These are phyloP conservation scores for Chloromonas sp. DNA, from an alignment of 163 green algal species.

Conservation along the genomic window DNA sequence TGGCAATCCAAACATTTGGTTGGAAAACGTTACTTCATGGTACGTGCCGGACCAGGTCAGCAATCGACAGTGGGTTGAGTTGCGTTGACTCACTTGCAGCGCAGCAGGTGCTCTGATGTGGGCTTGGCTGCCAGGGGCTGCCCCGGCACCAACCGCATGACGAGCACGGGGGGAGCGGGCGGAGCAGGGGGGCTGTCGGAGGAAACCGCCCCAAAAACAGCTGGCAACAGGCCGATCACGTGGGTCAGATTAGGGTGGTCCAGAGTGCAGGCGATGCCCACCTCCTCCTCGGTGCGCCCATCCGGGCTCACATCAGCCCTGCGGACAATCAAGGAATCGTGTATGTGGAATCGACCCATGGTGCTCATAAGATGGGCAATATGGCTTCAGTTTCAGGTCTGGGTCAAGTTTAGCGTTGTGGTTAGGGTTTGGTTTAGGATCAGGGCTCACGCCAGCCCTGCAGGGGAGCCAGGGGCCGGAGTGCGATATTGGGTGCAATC, in stretches of 20 bases:
- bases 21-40: too few species aligned
- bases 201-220: too few species aligned
- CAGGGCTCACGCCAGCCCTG: too few species aligned
- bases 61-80: too few species aligned
- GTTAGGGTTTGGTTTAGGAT: too few species aligned
- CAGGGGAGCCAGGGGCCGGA: too few species aligned
- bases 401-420: too few species aligned
- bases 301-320: conserved; percentile 36
- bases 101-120: conserved; percentile 51
- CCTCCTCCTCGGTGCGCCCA: conserved; percentile 46
- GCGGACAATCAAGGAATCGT: background rate
- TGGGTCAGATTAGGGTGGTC: conserved; percentile 49
- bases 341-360: too few species aligned
- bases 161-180: background rate
- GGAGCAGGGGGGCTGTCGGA: background rate
- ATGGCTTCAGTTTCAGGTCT: too few species aligned
- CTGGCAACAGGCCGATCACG: conserved; percentile 14
- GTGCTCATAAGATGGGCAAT: background rate
- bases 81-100: conserved; percentile 44
- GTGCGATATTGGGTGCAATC: too few species aligned
- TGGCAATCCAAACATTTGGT: too few species aligned
- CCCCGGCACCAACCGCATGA: conserved; percentile 34
- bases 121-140: conserved; percentile 46
- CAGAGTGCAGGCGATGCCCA: conserved; percentile 41
- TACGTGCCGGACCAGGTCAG: too few species aligned